These are phyloP conservation scores for Solanum pinnatisectum DNA, from an alignment of 257 asterid genomes.

Conservation along the genomic window DNA sequence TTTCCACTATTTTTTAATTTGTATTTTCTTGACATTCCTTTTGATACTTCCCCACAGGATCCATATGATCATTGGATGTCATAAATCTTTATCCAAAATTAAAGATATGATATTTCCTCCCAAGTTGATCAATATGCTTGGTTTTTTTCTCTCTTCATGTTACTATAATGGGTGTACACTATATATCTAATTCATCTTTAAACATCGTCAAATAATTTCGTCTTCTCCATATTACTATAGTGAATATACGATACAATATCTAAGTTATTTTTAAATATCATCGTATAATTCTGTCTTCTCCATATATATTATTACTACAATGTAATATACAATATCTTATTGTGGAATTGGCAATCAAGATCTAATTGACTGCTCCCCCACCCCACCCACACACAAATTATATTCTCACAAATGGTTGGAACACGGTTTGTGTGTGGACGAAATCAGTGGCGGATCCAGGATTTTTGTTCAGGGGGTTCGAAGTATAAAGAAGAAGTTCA, in stretches of 20 bases:
- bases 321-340: neutral
- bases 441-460: neutral
- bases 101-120: neutral
- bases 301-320: neutral
- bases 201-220: neutral
- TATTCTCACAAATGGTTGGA: neutral
- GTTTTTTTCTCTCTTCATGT: neutral
- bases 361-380: neutral
- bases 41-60: neutral
- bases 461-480: too few relatives aligned
- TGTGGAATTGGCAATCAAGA: neutral
- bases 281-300: neutral
- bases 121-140: neutral
- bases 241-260: neutral
- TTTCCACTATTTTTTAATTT: neutral
- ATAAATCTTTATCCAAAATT: neutral
- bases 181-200: neutral
- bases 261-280: neutral
- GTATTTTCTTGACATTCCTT: neutral
- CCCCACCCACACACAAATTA: neutral
- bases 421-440: neutral
- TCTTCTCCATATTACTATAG: neutral
- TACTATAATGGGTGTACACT: neutral
- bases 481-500: too few relatives aligned
- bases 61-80: neutral